Conservation (phyloP, 2,329 filamentous ascomycete species). For the Pseudogymnoascus sp. region DNA sequence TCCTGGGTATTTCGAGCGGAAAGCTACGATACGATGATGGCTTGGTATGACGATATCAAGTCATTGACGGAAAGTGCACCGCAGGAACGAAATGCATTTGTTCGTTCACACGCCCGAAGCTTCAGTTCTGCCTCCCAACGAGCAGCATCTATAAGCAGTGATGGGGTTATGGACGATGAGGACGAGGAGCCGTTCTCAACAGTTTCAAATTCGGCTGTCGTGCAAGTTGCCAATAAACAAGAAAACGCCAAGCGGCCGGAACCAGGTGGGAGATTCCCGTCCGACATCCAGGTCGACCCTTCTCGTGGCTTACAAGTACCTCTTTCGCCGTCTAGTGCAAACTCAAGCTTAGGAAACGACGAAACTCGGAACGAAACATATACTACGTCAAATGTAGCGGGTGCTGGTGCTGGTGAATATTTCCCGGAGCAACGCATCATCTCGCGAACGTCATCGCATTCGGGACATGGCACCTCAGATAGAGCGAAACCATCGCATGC, state of each 20-base stretch:
- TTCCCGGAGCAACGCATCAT: conserved; percentile 18
- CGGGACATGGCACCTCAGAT: conserved; percentile 39
- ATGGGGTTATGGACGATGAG: conserved; percentile 69
- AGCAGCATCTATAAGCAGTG: conserved; percentile 61
- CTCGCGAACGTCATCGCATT: conserved; percentile 13
- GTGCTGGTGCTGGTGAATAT: conserved; percentile 19
- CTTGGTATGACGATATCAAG: conserved; percentile 93
- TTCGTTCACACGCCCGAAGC: conserved; percentile 72
- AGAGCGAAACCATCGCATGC: conserved; percentile 41
- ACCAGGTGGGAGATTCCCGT: conserved; percentile 95
- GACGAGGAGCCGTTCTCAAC: conserved; percentile 57
- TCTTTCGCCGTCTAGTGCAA: conserved; percentile 73
- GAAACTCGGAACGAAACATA: conserved; percentile 44
- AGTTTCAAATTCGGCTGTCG: conserved; percentile 47
- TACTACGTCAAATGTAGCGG: conserved; percentile 37
- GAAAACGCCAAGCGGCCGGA: conserved; percentile 61
- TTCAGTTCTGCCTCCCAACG: conserved; percentile 57
- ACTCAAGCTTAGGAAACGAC: conserved; percentile 49
- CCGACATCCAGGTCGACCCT: conserved; percentile 76
- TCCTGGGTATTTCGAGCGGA: conserved; percentile 67
- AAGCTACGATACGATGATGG: conserved; percentile 88
- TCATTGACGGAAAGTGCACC: conserved; percentile 79
- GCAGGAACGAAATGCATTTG: conserved; percentile 81
- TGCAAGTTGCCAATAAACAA: conserved; percentile 42
- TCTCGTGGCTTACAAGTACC: conserved; percentile 72